Percentiles rank a stretch among this genome's conserved stretches.
These are phyloP conservation scores for Tricholoma sp. DNA, from an alignment of 768 basidiomycete genomes.

Conservation along the genomic window DNA sequence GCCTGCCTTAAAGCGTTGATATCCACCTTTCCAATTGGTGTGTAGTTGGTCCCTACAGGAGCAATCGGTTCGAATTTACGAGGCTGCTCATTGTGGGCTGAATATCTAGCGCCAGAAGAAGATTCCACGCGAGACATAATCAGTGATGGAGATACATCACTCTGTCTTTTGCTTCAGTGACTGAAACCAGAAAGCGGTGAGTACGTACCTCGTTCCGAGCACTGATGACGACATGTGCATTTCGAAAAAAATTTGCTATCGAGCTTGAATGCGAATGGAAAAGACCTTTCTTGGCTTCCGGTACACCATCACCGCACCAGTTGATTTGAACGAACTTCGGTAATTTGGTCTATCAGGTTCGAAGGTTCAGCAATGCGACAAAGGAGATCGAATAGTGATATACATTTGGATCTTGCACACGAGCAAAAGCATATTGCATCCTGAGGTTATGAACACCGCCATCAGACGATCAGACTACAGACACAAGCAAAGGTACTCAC, in stretches of 20 bases:
- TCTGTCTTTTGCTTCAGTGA: constrained; percentile 32
- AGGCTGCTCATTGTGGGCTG: constrained; percentile 71
- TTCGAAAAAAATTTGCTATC: constrained; percentile 75
- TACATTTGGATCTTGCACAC: constrained; percentile 84
- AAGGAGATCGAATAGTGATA: constrained; percentile 17
- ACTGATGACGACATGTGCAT: constrained; percentile 80
- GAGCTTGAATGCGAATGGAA: constrained; percentile 85
- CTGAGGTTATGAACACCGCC: constrained; percentile 33
- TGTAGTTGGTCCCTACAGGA: constrained; percentile 75
- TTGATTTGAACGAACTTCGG: constrained; percentile 94
- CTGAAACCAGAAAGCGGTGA: not conserved
- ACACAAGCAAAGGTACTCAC: constrained; percentile 34
- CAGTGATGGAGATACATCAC: constrained; percentile 71
- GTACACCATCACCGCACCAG: constrained; percentile 98
- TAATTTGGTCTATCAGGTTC: constrained; percentile 56
- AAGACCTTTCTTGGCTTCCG: constrained; percentile 85
- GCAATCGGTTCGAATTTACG: constrained; percentile 76
- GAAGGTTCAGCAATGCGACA: not conserved
- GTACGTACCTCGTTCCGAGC: constrained; percentile 77
- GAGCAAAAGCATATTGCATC: constrained; percentile 89
- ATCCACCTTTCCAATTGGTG: constrained; percentile 70
- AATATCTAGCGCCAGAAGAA: constrained; percentile 88
- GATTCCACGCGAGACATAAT: constrained; percentile 88
- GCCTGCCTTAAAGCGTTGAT: constrained; percentile 54
- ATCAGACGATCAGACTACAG: constrained; percentile 9